Conservation (phyloP, 257 asterid species). For the Coffea canephora region DNA sequence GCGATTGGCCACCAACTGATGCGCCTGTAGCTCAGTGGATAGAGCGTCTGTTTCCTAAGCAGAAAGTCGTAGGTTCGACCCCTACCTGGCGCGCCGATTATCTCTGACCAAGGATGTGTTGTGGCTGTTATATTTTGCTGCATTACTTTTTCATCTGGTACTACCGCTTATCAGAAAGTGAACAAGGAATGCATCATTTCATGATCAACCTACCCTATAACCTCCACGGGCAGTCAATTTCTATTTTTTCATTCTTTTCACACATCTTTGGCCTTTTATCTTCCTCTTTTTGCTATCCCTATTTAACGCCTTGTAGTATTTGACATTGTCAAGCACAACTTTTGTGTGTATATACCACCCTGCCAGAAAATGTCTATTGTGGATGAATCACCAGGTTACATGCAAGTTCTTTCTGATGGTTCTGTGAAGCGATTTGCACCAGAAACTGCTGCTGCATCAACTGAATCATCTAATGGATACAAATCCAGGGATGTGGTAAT, state of each 20-base stretch:
- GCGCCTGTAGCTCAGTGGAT: constrained; percentile 31
- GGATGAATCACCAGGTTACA: constrained; percentile 51
- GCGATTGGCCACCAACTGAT: too few relatives aligned
- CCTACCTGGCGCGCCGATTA: constrained; percentile 78
- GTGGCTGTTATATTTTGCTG: too few relatives aligned
- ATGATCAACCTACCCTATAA: constrained; percentile 31
- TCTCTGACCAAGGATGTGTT: too few relatives aligned
- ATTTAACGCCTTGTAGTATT: not conserved
- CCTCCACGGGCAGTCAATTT: not conserved
- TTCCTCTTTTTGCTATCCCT: not conserved
- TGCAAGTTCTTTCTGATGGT: constrained; percentile 67
- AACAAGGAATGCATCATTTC: not conserved
- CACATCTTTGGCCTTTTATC: not conserved
- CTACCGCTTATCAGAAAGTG: not conserved
- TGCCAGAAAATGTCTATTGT: constrained; percentile 43
- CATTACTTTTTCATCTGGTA: too few relatives aligned
- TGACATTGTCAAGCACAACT: not conserved
- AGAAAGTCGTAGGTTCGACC: constrained; percentile 95
- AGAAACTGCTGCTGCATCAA: constrained; percentile 29
- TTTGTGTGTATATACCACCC: too few relatives aligned
- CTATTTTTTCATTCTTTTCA: not conserved
- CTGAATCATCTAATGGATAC: constrained; percentile 32
- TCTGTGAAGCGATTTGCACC: constrained; percentile 44
- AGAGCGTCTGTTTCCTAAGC: constrained; percentile 98
- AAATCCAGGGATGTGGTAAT: constrained; percentile 53